Conservation (phyloP, 306 rosid species). For the Benincasa hispida region DNA sequence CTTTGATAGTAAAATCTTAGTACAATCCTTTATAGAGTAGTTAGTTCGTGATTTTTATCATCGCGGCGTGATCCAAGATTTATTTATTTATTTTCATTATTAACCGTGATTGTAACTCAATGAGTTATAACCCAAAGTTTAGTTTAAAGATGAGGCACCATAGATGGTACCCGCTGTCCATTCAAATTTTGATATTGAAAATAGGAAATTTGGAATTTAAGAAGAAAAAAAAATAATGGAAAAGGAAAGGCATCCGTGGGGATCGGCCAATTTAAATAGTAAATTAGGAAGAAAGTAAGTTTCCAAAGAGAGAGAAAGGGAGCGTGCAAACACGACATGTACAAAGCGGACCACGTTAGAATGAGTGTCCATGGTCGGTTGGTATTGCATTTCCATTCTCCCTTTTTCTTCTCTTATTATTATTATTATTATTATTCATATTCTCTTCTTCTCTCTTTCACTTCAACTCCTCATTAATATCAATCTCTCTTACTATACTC, state of each 20-base stretch:
- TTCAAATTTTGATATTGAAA: too few relatives aligned
- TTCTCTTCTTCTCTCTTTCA: constrained; percentile 1
- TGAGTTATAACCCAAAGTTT: too few relatives aligned
- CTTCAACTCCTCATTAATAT: neutral
- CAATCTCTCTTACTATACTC: neutral
- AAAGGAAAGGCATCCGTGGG: neutral
- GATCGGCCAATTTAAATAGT: neutral
- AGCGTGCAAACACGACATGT: constrained; percentile 93
- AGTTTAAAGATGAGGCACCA: too few relatives aligned
- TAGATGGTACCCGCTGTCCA: too few relatives aligned
- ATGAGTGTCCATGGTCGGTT: constrained; percentile 34
- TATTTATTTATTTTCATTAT: too few relatives aligned
- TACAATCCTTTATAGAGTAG: too few relatives aligned
- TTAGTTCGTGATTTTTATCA: too few relatives aligned
- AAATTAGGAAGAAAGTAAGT: constrained; percentile 1
- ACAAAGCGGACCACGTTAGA: constrained; percentile 57
- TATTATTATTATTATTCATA: too few relatives aligned
- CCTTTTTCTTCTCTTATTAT: neutral
- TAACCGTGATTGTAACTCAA: too few relatives aligned
- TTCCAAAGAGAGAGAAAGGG: constrained; percentile 15
- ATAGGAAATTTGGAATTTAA: neutral
- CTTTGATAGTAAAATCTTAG: too few relatives aligned
- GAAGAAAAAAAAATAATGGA: neutral
- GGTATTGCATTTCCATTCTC: constrained; percentile 13
- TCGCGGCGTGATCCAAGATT: too few relatives aligned